Conservation (phyloP, 2,329 filamentous ascomycete species). For the Botrytis fragariae region DNA sequence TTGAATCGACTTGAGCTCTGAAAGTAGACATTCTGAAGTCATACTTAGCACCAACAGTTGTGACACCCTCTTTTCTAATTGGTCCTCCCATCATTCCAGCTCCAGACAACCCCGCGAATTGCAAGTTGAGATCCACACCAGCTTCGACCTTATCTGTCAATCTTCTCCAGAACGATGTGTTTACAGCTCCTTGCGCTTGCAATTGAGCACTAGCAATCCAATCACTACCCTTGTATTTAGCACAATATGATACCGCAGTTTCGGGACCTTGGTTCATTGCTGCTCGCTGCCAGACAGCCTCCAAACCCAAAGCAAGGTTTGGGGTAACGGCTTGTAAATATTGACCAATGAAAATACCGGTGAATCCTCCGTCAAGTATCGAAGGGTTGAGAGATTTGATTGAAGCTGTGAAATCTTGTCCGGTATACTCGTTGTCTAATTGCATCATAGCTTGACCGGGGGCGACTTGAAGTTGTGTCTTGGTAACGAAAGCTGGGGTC, state of each 20-base stretch:
- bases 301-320: slow-evolving; percentile 80
- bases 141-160: slow-evolving; percentile 95
- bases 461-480: slow-evolving; percentile 82
- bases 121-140: slow-evolving; percentile 89
- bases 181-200: slow-evolving; percentile 75
- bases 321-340: slow-evolving; percentile 93
- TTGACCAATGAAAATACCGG: slow-evolving; percentile 92
- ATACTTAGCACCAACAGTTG: slow-evolving; percentile 94
- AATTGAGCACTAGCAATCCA: slow-evolving; percentile 93
- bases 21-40: slow-evolving; percentile 96
- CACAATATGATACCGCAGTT: slow-evolving; percentile 84
- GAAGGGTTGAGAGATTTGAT: slow-evolving; percentile 97
- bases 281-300: slow-evolving; percentile 90
- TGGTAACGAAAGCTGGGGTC: slow-evolving; percentile 75
- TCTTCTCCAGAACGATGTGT: slow-evolving; percentile 89
- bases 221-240: slow-evolving; percentile 84
- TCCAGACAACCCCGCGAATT: slow-evolving; percentile 65
- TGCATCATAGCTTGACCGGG: slow-evolving; percentile 81
- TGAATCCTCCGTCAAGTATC: slow-evolving; percentile 83
- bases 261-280: slow-evolving; percentile 85
- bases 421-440: slow-evolving; percentile 93
- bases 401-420: slow-evolving; percentile 87
- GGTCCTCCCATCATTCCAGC: slow-evolving; percentile 71
- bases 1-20: slow-evolving; percentile 92
- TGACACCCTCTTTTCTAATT: slow-evolving; percentile 79